Conservation (phyloP, 2,329 filamentous ascomycete species). For the Penicillium capsulatum region DNA sequence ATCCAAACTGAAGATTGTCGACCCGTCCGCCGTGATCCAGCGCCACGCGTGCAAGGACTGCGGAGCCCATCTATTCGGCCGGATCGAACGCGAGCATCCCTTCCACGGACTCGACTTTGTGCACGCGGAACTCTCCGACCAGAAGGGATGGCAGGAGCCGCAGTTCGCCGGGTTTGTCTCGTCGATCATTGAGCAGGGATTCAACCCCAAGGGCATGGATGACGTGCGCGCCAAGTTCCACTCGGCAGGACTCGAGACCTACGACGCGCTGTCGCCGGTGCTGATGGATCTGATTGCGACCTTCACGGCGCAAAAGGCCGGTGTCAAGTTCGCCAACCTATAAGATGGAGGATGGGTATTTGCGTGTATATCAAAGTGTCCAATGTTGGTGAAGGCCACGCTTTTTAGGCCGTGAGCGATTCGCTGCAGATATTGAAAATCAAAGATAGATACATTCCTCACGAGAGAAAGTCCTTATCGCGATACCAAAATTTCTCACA, state of each 20-base stretch:
- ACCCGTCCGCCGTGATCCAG: constrained; percentile 55
- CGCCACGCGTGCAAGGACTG: constrained; percentile 60
- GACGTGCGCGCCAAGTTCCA: constrained; percentile 54
- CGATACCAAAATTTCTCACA: not conserved
- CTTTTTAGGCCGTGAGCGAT: no score
- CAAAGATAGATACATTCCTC: no score
- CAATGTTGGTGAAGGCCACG: no score
- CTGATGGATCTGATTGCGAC: constrained; percentile 62
- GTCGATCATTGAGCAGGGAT: constrained; percentile 65
- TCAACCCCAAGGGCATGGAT: constrained; percentile 52
- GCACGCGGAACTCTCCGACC: constrained; percentile 57
- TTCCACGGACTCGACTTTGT: constrained; percentile 69
- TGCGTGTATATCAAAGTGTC: no score
- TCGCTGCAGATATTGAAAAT: no score
- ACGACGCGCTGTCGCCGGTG: constrained; percentile 58
- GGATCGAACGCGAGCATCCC: constrained; percentile 60
- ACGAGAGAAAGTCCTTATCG: no score
- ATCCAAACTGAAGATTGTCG: constrained; percentile 56
- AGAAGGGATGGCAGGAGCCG: constrained; percentile 66
- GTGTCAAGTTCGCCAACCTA: constrained; percentile 27
- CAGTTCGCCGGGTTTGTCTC: constrained; percentile 67
- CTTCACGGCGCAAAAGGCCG: constrained; percentile 50
- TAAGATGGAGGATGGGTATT: constrained; percentile 4
- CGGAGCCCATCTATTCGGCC: constrained; percentile 60
- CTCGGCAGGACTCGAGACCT: constrained; percentile 55